Conservation (phyloP, 2,329 filamentous ascomycete species). For the Fusarium succisae region DNA sequence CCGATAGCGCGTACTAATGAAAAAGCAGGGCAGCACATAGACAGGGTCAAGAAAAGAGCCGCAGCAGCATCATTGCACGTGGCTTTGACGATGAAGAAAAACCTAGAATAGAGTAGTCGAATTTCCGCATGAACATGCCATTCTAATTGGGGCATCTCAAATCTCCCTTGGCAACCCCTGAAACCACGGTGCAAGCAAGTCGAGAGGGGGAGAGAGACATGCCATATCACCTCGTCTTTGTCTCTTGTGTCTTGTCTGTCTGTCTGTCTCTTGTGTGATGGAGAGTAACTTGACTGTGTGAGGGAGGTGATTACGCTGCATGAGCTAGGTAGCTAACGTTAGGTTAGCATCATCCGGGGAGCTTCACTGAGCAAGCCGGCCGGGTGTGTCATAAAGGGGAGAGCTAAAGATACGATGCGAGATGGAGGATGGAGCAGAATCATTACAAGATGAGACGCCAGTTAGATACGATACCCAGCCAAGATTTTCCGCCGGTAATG, state of each 20-base stretch:
- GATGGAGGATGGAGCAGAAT: constrained; percentile 14
- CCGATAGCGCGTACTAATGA: neutral
- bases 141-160: constrained; percentile 35
- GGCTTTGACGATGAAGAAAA: constrained; percentile 20
- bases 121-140: constrained; percentile 26
- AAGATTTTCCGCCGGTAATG: constrained; percentile 29
- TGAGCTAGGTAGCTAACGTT: constrained; percentile 8
- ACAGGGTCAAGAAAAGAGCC: constrained; percentile 28
- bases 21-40: neutral
- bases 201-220: constrained; percentile 8
- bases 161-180: constrained; percentile 27
- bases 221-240: constrained; percentile 18
- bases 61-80: constrained; percentile 37
- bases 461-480: constrained; percentile 10
- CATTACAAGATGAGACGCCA: constrained; percentile 31
- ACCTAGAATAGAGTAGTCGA: neutral
- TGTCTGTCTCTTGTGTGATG: neutral
- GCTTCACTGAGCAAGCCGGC: constrained; percentile 25
- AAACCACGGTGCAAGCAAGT: neutral
- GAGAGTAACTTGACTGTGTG: neutral
- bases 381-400: constrained; percentile 21
- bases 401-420: constrained; percentile 6
- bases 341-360: constrained; percentile 30
- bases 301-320: constrained; percentile 1
- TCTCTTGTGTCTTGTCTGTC: neutral